These are phyloP conservation scores for Chamaecrista fasciculata DNA, from an alignment of 306 rosid species.

Conservation along the genomic window DNA sequence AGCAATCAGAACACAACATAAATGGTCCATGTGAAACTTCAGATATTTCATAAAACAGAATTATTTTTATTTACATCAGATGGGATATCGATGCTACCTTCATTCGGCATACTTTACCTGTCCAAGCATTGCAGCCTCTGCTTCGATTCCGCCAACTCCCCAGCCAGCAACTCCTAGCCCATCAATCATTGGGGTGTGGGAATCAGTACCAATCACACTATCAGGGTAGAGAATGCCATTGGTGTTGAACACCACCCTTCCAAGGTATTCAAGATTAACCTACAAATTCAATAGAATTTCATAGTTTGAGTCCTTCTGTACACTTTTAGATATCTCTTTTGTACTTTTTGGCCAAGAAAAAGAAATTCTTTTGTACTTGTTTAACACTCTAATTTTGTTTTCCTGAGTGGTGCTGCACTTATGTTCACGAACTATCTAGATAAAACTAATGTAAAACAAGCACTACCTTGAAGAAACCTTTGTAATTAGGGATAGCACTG, in stretches of 20 bases:
- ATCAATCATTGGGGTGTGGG: slow-evolving; percentile 78
- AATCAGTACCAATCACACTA: slow-evolving; percentile 76
- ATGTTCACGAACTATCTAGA: background rate
- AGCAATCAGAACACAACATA: background rate
- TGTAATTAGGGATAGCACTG: background rate
- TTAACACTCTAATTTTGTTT: background rate
- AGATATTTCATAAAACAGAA: background rate
- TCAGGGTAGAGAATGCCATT: slow-evolving; percentile 67
- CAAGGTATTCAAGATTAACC: slow-evolving; percentile 74
- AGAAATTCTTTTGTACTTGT: background rate
- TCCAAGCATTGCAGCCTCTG: slow-evolving; percentile 85
- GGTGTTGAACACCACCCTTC: slow-evolving; percentile 59
- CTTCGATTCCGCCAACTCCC: slow-evolving; percentile 87
- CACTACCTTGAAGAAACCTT: background rate
- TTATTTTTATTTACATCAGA: background rate
- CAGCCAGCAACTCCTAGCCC: slow-evolving; percentile 80
- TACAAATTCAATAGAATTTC: slow-evolving; percentile 21
- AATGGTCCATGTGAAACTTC: background rate
- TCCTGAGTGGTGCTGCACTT: background rate
- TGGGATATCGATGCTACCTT: background rate
- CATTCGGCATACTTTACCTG: slow-evolving; percentile 42
- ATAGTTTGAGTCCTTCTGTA: background rate
- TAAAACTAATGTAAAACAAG: background rate
- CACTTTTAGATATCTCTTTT: too few relatives aligned
- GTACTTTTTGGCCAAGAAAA: too few relatives aligned